Evolutionary conservation across 768 basidiomycete species (phyloP).

Genomic region (Paxillus rubicundulus): DNA sequence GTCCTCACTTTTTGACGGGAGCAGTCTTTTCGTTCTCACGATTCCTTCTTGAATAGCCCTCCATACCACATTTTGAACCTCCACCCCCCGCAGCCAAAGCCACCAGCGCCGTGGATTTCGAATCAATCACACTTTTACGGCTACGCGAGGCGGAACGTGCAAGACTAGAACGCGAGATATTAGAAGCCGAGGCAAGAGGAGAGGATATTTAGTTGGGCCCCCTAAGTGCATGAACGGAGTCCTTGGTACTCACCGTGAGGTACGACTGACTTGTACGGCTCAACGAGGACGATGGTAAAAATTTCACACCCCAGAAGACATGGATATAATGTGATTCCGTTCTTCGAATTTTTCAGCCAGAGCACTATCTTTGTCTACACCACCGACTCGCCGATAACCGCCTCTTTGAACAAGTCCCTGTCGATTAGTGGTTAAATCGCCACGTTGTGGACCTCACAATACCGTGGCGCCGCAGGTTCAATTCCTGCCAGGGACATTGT

Average conservation of each 20-base stretch:
- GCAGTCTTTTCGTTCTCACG: conserved; percentile 3
- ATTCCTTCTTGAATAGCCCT: conserved; percentile 14
- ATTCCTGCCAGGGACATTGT: conserved; percentile 37
- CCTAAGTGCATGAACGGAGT: not conserved
- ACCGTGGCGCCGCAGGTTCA: conserved; percentile 40
- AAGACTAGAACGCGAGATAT: conserved; percentile 72
- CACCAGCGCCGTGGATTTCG: conserved; percentile 63
- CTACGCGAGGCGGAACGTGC: conserved; percentile 80
- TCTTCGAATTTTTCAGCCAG: not conserved
- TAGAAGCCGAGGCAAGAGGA: conserved; percentile 58
- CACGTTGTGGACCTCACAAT: conserved; percentile 37
- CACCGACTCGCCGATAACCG: not conserved
- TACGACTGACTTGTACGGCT: conserved; percentile 11
- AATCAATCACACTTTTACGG: conserved; percentile 75
- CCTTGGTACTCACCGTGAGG: conserved; percentile 4
- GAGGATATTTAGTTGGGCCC: conserved; percentile 2
- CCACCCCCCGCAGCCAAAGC: conserved; percentile 21
- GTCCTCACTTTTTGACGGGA: not conserved
- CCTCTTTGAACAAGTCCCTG: conserved; percentile 27
- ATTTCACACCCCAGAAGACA: not conserved
- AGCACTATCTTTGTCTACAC: no score
- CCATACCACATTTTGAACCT: conserved; percentile 14
- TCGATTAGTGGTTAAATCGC: conserved; percentile 44
- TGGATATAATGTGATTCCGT: not conserved
- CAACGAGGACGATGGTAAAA: conserved; percentile 2